Base-by-base conservation (phyloP, 331 rosid genomes). In the Cydonia oblonga region DNA sequence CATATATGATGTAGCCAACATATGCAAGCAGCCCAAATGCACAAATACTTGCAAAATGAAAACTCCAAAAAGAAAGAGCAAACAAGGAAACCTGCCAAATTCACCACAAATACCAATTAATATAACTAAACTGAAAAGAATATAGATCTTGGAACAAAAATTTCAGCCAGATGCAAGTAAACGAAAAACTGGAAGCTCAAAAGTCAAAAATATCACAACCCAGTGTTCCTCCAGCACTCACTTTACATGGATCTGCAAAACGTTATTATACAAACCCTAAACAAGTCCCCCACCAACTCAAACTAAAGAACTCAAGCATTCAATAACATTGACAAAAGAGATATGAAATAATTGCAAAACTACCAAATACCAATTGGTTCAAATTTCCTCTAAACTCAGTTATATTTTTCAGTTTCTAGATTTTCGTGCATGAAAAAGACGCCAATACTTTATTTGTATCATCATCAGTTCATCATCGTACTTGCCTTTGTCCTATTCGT, bases 1-100 rank as follows among this genome's bases (percentile, higher is more conserved):
- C 96, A 82, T 86, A 95, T 73, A 86, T 30, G 64, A 90, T 70
- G 81, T 90, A 95, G 71, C 99, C 99, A 44, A 95, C 99, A 49
- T 87, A 95, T 61, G 88, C 99, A 80, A 95, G 99, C 73, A 95
- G 84, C 76, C 89, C 96, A 81, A 95, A 95, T 76, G 99, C 97
- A 68, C 99, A 91, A 79, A 95, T 69, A 74, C 99, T 95, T 78
- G 97, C 96, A 70, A 95, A 95, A 83, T 95, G 92, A 71, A 90
- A 91, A 85, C 99, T 95, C 99, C 99, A 95, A 78, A 91, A 91
- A 63, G 96, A 91, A 66, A 95, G 91, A 35, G 86, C 99, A 76
- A 95, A 74, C 88, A 95, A 81, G 80, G 97, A 90, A 56, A 91
- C 96, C 99, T 95, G 96, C 14, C 32, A 58, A 66, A 62, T 74